Conservation (phyloP, 75 land plant species). For the Chamaecyparis obtusa region DNA sequence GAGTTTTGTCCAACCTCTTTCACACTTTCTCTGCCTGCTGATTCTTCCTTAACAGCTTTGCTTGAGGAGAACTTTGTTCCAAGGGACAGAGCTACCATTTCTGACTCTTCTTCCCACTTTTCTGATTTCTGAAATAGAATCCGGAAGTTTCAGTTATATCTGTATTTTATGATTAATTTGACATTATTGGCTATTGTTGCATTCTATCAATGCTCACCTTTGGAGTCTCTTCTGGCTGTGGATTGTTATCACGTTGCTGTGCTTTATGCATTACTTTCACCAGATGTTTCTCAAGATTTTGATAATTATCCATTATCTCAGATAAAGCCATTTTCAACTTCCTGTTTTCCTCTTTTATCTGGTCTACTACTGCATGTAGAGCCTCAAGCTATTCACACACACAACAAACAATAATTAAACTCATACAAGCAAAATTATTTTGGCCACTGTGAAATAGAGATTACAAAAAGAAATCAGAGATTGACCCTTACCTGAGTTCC, state of each 20-base stretch:
- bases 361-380: not conserved
- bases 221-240: not conserved
- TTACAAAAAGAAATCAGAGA: not conserved
- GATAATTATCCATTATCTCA: not conserved
- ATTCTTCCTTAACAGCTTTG: not conserved
- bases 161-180: not conserved
- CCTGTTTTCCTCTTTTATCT: conserved; percentile 3
- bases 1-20: not conserved
- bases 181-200: not conserved
- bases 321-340: not conserved
- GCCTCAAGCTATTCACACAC: not conserved
- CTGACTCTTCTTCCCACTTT: not conserved
- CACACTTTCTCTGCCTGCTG: not conserved
- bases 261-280: not conserved
- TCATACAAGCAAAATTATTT: not conserved
- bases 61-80: not conserved
- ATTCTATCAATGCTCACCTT: not conserved
- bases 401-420: too few relatives aligned
- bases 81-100: not conserved
- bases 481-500: not conserved
- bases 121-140: not conserved
- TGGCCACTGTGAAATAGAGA: too few relatives aligned
- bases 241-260: too few relatives aligned
- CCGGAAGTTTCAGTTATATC: not conserved
- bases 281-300: not conserved